phyloP scores from a whole-genome alignment of 768 basidiomycete species.

The Amanita rimosa region DNA sequence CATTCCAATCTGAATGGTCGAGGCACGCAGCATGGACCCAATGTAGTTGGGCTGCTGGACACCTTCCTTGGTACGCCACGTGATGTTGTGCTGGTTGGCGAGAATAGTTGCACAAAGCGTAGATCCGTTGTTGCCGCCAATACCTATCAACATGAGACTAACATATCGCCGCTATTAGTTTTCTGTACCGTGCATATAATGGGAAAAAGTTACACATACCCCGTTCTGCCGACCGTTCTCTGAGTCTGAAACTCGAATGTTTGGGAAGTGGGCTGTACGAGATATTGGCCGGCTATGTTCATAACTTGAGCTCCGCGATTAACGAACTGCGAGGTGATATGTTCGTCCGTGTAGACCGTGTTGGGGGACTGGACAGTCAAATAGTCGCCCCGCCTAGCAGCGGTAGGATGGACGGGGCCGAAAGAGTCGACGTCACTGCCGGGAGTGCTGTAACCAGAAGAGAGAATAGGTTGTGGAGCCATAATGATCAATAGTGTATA shows the following conservation, averaged over 20 bases:
- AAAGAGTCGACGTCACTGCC: conserved; percentile 59
- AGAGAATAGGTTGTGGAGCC: conserved; percentile 34
- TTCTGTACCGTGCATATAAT: conserved; percentile 5
- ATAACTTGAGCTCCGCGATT: conserved; percentile 71
- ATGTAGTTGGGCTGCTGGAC: conserved; percentile 95
- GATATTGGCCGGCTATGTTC: conserved; percentile 63
- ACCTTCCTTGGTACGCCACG: conserved; percentile 91
- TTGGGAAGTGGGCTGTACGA: conserved; percentile 68
- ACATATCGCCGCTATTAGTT: conserved; percentile 6
- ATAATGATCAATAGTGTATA: conserved; percentile 33
- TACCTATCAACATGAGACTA: conserved; percentile 93
- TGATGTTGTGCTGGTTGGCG: conserved; percentile 90
- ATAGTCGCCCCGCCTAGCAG: conserved; percentile 63
- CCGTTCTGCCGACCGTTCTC: conserved; percentile 80
- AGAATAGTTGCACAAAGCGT: conserved; percentile 91
- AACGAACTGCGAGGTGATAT: conserved; percentile 72
- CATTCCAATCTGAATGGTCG: conserved; percentile 84
- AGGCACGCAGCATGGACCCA: conserved; percentile 91
- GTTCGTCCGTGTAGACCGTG: conserved; percentile 70
- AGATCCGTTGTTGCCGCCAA: conserved; percentile 96
- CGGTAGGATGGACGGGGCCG: conserved; percentile 74
- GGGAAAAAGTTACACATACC: conserved; percentile 45
- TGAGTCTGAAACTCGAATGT: conserved; percentile 88
- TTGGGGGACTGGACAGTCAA: conserved; percentile 77
- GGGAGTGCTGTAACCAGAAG: conserved; percentile 66